phyloP scores from a whole-genome alignment of 2,329 filamentous ascomycete species.

The Alternaria triticina region DNA sequence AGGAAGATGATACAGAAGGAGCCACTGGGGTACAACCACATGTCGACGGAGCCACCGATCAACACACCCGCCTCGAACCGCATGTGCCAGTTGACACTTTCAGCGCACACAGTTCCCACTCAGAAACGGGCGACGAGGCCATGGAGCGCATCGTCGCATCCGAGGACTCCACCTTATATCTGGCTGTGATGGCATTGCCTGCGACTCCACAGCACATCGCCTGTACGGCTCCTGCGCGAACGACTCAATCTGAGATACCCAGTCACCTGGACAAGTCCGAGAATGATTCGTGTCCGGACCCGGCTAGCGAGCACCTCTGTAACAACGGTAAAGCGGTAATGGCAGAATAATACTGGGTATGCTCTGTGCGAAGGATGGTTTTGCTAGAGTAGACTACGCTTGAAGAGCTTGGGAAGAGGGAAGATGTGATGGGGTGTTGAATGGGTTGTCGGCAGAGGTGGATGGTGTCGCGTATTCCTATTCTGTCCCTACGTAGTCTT shows the following conservation, averaged over 20 bases:
- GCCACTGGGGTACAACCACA: not conserved
- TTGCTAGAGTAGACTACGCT: not conserved
- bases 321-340: not conserved
- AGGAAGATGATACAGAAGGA: not conserved
- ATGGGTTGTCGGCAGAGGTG: not conserved
- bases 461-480: not conserved
- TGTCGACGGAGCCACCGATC: not conserved
- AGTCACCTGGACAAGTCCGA: not conserved
- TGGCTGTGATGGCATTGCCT: not conserved
- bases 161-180: not conserved
- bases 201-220: not conserved
- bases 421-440: not conserved
- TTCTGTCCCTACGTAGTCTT: not conserved
- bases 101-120: not conserved
- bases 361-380: not conserved
- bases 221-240: not conserved
- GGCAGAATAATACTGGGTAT: not conserved
- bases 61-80: not conserved
- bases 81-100: not conserved
- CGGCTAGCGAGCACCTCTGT: not conserved
- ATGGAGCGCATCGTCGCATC: not conserved
- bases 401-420: not conserved
- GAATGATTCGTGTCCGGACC: not conserved
- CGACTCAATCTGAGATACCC: not conserved
- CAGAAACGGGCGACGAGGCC: not conserved